phyloP scores from a whole-genome alignment of 108 stramenopile species.

The Cylindrotheca fusiformis region DNA sequence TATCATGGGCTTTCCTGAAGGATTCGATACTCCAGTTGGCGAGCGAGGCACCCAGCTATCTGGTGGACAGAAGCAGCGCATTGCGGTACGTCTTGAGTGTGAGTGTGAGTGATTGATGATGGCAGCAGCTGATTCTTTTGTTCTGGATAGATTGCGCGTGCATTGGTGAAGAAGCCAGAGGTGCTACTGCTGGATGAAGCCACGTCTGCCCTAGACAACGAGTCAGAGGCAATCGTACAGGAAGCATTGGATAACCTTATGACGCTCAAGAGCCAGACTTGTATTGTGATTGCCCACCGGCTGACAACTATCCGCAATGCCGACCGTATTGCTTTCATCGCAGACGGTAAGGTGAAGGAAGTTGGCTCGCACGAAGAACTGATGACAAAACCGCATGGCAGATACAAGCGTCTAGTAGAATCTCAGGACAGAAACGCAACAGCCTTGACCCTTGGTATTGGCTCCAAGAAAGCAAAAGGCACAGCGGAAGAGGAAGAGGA shows the following conservation, averaged over 20 bases:
- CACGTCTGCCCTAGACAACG: constrained; percentile 81
- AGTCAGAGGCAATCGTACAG: constrained; percentile 79
- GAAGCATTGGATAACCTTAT: constrained; percentile 82
- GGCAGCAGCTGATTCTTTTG: constrained; percentile 45
- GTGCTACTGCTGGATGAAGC: constrained; percentile 89
- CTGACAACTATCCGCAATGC: constrained; percentile 79
- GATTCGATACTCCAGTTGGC: constrained; percentile 51
- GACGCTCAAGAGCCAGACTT: constrained; percentile 52
- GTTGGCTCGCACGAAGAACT: constrained; percentile 8
- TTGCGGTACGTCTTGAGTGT: constrained; percentile 41
- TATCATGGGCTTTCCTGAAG: constrained; percentile 62
- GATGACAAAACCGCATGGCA: constrained; percentile 35
- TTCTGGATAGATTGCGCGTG: constrained; percentile 87
- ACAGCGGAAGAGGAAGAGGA: neutral
- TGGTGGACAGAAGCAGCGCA: constrained; percentile 71
- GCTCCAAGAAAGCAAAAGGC: neutral
- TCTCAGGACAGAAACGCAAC: too few species aligned
- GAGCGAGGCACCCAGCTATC: constrained; percentile 57
- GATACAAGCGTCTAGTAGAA: constrained; percentile 60
- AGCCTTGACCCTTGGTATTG: constrained; percentile 4
- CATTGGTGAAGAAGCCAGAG: constrained; percentile 77
- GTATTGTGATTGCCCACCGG: constrained; percentile 86
- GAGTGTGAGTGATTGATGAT: constrained; percentile 45
- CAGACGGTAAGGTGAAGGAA: constrained; percentile 46
- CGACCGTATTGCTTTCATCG: constrained; percentile 75